Evolutionary conservation across 2,329 filamentous ascomycete species (phyloP).

Genomic region (Lasiodiplodia hormozganensis): DNA sequence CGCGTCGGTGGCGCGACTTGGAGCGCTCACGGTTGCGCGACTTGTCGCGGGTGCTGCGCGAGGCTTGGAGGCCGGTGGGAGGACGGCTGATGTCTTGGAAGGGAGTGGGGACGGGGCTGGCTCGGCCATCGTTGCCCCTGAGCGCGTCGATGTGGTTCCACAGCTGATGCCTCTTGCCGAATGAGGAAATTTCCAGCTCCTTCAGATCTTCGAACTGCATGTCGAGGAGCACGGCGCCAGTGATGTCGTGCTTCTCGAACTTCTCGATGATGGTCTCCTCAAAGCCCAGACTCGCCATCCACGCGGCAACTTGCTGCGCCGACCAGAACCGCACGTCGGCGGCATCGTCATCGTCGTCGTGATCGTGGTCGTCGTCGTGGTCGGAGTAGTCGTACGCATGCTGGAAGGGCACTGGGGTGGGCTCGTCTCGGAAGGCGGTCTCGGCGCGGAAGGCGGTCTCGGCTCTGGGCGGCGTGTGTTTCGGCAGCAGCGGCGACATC

Average conservation of each 20-base stretch:
- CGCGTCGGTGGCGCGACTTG: constrained; percentile 37
- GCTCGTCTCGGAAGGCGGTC: constrained; percentile 21
- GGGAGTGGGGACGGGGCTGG: constrained; percentile 54
- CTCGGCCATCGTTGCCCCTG: constrained; percentile 55
- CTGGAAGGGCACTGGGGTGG: constrained; percentile 18
- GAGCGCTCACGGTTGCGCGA: constrained; percentile 47
- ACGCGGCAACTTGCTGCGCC: constrained; percentile 79
- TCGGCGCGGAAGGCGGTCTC: constrained; percentile 49
- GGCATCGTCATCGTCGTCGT: constrained; percentile 62
- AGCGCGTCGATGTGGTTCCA: constrained; percentile 81
- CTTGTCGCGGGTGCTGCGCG: constrained; percentile 38
- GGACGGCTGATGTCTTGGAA: constrained; percentile 57
- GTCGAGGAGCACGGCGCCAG: constrained; percentile 84
- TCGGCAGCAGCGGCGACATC: constrained; percentile 76
- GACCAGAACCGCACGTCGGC: constrained; percentile 70
- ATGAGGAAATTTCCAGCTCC: constrained; percentile 80
- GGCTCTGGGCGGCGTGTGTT: constrained; percentile 56
- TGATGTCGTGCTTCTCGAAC: constrained; percentile 92
- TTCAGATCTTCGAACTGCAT: constrained; percentile 88
- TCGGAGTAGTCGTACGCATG: constrained; percentile 23
- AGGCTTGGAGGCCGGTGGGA: constrained; percentile 44
- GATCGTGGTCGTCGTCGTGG: constrained; percentile 56
- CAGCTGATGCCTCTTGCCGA: constrained; percentile 78
- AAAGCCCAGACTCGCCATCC: constrained; percentile 85
- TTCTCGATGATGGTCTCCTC: constrained; percentile 79